These are phyloP conservation scores for Boletales sp. DNA, from an alignment of 768 basidiomycete species.

Conservation along the genomic window DNA sequence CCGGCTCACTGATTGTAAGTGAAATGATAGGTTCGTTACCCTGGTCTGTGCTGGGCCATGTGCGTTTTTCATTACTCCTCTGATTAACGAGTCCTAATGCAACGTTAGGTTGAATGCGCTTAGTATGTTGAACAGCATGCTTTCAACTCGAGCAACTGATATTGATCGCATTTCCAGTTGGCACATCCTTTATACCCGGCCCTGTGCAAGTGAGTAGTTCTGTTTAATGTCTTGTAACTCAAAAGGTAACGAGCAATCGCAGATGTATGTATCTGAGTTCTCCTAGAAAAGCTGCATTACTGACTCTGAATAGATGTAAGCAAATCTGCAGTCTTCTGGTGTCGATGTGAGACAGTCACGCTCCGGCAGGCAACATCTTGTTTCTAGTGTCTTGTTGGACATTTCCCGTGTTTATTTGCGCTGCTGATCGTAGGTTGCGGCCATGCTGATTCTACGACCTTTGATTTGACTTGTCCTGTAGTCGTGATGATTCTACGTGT, in stretches of 20 bases:
- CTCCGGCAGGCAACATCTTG: conserved; percentile 2
- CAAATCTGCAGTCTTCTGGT: too few relatives aligned
- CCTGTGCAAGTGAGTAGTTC: background rate
- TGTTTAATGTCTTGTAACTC: background rate
- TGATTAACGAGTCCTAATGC: too few relatives aligned
- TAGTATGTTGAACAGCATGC: background rate
- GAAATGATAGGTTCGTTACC: background rate
- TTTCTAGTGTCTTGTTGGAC: background rate
- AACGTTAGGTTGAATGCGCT: background rate
- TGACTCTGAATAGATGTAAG: conserved; percentile 10
- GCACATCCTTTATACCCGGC: background rate
- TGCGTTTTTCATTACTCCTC: background rate
- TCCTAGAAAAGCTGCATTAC: background rate
- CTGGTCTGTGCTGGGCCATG: conserved; percentile 2
- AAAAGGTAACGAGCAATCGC: background rate
- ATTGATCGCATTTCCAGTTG: background rate
- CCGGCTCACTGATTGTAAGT: background rate
- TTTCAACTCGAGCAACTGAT: background rate
- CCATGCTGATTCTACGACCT: too few relatives aligned
- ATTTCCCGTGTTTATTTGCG: conserved; percentile 4
- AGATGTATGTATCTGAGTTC: conserved; percentile 1
- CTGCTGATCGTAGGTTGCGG: conserved; percentile 8
- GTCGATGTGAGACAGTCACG: background rate
- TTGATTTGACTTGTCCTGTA: background rate
- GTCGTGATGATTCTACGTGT: conserved; percentile 15